These are phyloP conservation scores for Colletotrichum zoysiae DNA, from an alignment of 2,329 filamentous ascomycete species.

Conservation along the genomic window DNA sequence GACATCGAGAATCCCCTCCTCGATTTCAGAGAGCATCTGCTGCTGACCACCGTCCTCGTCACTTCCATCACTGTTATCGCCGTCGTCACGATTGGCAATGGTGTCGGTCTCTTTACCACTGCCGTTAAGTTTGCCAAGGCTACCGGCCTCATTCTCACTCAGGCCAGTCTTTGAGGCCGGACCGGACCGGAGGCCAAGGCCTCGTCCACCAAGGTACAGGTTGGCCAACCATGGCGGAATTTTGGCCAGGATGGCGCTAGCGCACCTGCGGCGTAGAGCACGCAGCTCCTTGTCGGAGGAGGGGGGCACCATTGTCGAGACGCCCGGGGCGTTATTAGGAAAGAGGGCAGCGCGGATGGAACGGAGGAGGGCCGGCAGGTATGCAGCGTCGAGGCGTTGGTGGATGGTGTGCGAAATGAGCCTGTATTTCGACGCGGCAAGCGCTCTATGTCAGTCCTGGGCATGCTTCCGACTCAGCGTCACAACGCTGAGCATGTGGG, in stretches of 20 bases:
- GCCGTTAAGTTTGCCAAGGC: constrained; percentile 24
- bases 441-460: constrained; percentile 40
- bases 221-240: constrained; percentile 61
- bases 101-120: constrained; percentile 43
- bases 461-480: constrained; percentile 32
- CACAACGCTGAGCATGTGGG: constrained; percentile 44
- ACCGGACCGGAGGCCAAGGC: constrained; percentile 47
- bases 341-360: constrained; percentile 84
- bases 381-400: constrained; percentile 69
- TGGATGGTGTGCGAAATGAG: constrained; percentile 70
- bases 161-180: constrained; percentile 36
- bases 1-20: constrained; percentile 75
- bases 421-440: constrained; percentile 54
- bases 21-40: constrained; percentile 69
- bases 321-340: constrained; percentile 83
- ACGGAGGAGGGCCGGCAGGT: constrained; percentile 76
- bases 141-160: constrained; percentile 32
- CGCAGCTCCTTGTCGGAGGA: constrained; percentile 69
- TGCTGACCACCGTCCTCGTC: constrained; percentile 54
- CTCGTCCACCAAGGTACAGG: constrained; percentile 63
- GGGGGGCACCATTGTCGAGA: constrained; percentile 71
- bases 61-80: constrained; percentile 41
- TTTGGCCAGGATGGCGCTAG: constrained; percentile 67
- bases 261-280: constrained; percentile 75
- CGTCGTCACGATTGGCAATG: constrained; percentile 40